phyloP scores from a whole-genome alignment of 495 filamentous ascomycete genomes.

The Paragyromitra xinjiangensis region DNA sequence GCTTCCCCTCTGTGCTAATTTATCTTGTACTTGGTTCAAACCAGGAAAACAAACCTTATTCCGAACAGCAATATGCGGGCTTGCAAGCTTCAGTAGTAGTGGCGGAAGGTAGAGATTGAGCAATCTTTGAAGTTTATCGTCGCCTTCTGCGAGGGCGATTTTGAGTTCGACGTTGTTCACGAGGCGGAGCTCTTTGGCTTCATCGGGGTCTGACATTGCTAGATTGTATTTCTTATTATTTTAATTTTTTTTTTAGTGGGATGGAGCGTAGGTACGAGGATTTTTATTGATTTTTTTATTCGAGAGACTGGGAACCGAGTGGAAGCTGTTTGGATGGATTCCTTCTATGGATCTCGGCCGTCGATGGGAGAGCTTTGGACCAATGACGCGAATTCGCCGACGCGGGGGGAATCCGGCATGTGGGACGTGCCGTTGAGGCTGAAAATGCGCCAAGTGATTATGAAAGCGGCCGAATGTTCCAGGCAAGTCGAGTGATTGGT shows the following conservation, averaged over 20 bases:
- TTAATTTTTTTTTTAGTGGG: not conserved
- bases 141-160: slow-evolving; percentile 85
- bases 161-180: slow-evolving; percentile 90
- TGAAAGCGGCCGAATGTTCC: slow-evolving; percentile 32
- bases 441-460: slow-evolving; percentile 43
- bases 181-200: slow-evolving; percentile 74
- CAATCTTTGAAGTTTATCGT: slow-evolving; percentile 77
- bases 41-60: slow-evolving; percentile 71
- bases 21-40: not conserved
- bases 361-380: not conserved
- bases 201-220: slow-evolving; percentile 45
- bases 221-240: not conserved
- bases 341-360: not conserved
- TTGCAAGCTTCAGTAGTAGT: slow-evolving; percentile 82
- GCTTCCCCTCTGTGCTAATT: not conserved
- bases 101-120: slow-evolving; percentile 82
- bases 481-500: slow-evolving; percentile 17
- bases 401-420: not conserved
- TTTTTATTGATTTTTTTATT: not conserved
- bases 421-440: slow-evolving; percentile 38
- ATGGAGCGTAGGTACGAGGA: not conserved
- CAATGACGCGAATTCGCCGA: slow-evolving; percentile 29
- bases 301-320: not conserved
- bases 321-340: not conserved
- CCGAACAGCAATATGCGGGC: slow-evolving; percentile 79